These are phyloP conservation scores for Platanthera guangdongensis DNA, from an alignment of 106 monocot genomes.

Conservation along the genomic window DNA sequence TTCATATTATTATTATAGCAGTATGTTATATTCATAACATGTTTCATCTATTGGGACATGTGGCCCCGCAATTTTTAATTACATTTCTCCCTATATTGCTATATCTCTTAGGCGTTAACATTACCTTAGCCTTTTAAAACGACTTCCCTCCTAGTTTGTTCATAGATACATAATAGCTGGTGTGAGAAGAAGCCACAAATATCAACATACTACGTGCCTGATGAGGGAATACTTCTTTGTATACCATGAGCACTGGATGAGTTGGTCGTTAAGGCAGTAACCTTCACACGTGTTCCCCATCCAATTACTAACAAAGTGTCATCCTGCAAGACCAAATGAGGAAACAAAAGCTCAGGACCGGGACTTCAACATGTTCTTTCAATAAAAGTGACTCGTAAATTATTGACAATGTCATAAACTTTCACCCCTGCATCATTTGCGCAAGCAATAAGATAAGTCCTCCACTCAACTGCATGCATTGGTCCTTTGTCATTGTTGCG, in stretches of 20 bases:
- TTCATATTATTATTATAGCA: too few relatives aligned
- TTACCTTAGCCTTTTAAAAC: too few relatives aligned
- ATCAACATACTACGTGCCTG: slow-evolving; percentile 67
- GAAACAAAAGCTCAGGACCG: slow-evolving; percentile 78
- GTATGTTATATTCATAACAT: too few relatives aligned
- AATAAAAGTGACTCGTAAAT: slow-evolving; percentile 83
- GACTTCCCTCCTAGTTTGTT: too few relatives aligned
- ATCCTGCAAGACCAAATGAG: slow-evolving; percentile 90
- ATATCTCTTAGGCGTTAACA: too few relatives aligned
- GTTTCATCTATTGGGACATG: too few relatives aligned
- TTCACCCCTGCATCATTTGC: slow-evolving; percentile 96
- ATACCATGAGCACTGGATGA: slow-evolving; percentile 45
- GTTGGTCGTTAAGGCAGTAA: slow-evolving; percentile 70
- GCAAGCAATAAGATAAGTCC: slow-evolving; percentile 92
- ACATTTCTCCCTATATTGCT: too few relatives aligned
- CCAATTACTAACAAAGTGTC: slow-evolving; percentile 92
- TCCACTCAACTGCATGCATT: slow-evolving; percentile 93
- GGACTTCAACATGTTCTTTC: slow-evolving; percentile 79
- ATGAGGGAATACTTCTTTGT: slow-evolving; percentile 34
- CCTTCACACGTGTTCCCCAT: slow-evolving; percentile 87
- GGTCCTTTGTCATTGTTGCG: neutral
- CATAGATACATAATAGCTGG: slow-evolving; percentile 67
- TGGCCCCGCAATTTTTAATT: too few relatives aligned
- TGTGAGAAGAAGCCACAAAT: slow-evolving; percentile 92
- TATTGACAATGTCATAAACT: slow-evolving; percentile 81